Evolutionary conservation across 73 alveolate genomes (phyloP).

Genomic region (Halteria grandinella): DNA sequence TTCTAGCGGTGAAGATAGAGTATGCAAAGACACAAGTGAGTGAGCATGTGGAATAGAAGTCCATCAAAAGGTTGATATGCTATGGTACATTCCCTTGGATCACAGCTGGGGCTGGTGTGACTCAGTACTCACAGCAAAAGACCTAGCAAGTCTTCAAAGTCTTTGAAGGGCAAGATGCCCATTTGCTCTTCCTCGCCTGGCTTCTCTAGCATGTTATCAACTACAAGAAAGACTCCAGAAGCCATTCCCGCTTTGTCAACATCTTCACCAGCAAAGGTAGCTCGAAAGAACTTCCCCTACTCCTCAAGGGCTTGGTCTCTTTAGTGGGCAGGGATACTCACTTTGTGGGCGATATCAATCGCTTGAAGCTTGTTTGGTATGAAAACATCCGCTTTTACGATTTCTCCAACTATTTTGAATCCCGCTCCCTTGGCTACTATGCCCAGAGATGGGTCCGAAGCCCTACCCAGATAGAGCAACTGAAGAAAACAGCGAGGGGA

Average conservation of each 20-base stretch:
- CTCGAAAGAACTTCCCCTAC: conserved; percentile 8
- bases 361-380: conserved; percentile 7
- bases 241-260: conserved; percentile 7
- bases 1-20: conserved; percentile 13
- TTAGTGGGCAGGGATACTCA: conserved; percentile 43
- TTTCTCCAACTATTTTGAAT: conserved; percentile 28
- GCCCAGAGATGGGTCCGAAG: too few species aligned
- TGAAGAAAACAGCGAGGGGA: too few species aligned
- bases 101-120: too few species aligned
- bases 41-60: neutral
- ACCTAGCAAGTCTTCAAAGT: too few species aligned
- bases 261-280: conserved; percentile 2
- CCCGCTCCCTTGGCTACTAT: too few species aligned
- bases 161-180: conserved; percentile 1
- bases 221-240: conserved; percentile 14
- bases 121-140: too few species aligned
- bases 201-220: conserved; percentile 1
- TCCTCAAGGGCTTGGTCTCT: conserved; percentile 8
- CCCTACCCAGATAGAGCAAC: too few species aligned
- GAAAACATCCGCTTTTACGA: conserved; percentile 32
- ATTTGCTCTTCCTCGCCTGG: conserved; percentile 18
- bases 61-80: neutral
- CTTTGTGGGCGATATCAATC: conserved; percentile 32
- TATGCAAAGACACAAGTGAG: neutral
- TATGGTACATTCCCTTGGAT: neutral